Evolutionary conservation across 129 eudicot species (phyloP).

Genomic region (Chrysanthemum seticuspe): DNA sequence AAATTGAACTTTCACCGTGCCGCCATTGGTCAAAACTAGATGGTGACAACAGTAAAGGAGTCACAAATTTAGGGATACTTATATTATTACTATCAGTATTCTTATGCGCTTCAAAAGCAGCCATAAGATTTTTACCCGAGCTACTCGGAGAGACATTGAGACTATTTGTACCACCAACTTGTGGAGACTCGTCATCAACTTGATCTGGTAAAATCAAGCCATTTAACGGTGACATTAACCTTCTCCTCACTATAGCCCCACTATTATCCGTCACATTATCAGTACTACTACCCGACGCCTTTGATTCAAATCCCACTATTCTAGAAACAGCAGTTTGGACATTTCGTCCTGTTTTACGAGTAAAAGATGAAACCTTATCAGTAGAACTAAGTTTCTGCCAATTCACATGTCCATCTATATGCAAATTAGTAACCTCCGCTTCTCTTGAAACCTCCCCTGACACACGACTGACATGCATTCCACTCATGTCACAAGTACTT

Average conservation of each 20-base stretch:
- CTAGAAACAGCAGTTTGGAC: slow-evolving; percentile 67
- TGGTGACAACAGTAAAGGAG: slow-evolving; percentile 37
- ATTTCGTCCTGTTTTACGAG: slow-evolving; percentile 36
- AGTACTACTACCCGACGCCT: slow-evolving; percentile 18
- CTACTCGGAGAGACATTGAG: slow-evolving; percentile 18
- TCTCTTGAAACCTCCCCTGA: slow-evolving; percentile 39
- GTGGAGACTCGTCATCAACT: slow-evolving; percentile 41
- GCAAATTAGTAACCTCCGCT: slow-evolving; percentile 34
- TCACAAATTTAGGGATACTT: slow-evolving; percentile 31
- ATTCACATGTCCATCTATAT: slow-evolving; percentile 49
- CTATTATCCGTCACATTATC: slow-evolving; percentile 33
- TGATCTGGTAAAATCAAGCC: slow-evolving; percentile 47
- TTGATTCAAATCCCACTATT: slow-evolving; percentile 90
- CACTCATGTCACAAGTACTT: slow-evolving; percentile 60
- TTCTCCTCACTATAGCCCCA: slow-evolving; percentile 53
- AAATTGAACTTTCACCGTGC: slow-evolving; percentile 27
- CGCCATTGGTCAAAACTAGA: slow-evolving; percentile 42
- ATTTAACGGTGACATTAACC: slow-evolving; percentile 66
- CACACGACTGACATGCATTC: slow-evolving; percentile 44
- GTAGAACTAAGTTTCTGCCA: slow-evolving; percentile 44
- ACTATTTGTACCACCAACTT: too few relatives aligned
- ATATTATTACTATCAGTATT: slow-evolving; percentile 61
- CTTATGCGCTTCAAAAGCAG: slow-evolving; percentile 51
- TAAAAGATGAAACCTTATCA: slow-evolving; percentile 38
- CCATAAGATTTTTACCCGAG: slow-evolving; percentile 28